Evolutionary conservation across 768 basidiomycete genomes (phyloP).

Genomic region (Clitopilus hobsonii): DNA sequence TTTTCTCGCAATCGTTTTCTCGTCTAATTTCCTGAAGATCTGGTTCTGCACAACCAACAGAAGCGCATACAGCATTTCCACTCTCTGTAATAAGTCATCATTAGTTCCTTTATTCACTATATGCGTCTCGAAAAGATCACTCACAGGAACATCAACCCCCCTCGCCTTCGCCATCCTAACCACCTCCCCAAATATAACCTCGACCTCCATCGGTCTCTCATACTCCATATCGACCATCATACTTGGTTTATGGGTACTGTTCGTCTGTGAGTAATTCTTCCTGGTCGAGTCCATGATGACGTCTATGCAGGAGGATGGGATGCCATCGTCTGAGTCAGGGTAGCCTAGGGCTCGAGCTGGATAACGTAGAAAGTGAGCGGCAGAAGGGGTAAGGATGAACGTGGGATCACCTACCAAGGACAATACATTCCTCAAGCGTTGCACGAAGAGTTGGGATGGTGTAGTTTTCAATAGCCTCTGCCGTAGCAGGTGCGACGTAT

Average conservation of each 20-base stretch:
- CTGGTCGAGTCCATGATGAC: conserved; percentile 33
- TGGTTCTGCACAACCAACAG: conserved; percentile 61
- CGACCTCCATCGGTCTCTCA: conserved; percentile 60
- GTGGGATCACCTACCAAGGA: conserved; percentile 33
- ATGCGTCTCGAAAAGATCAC: conserved; percentile 13
- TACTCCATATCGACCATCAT: conserved; percentile 58
- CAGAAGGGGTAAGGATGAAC: not conserved
- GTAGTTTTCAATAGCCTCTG: conserved; percentile 32
- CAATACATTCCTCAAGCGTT: conserved; percentile 39
- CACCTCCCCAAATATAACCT: conserved; percentile 61
- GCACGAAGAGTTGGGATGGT: conserved; percentile 41
- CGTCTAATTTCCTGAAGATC: conserved; percentile 34
- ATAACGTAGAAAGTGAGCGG: not conserved
- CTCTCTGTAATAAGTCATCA: conserved; percentile 30
- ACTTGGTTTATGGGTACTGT: conserved; percentile 47
- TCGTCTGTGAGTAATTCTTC: conserved; percentile 32
- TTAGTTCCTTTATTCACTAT: not conserved
- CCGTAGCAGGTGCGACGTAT: conserved; percentile 34
- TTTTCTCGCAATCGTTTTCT: too few species aligned
- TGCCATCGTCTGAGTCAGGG: conserved; percentile 28
- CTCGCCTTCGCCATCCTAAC: conserved; percentile 45
- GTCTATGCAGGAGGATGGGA: conserved; percentile 40
- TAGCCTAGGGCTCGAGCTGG: conserved; percentile 17
- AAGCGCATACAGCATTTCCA: conserved; percentile 57
- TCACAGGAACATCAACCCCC: conserved; percentile 45